A percentile compares a stretch with the other conserved stretches of the same genome.
These are phyloP conservation scores for Fusarium hostae DNA, from an alignment of 2,329 filamentous ascomycete genomes.

Conservation along the genomic window DNA sequence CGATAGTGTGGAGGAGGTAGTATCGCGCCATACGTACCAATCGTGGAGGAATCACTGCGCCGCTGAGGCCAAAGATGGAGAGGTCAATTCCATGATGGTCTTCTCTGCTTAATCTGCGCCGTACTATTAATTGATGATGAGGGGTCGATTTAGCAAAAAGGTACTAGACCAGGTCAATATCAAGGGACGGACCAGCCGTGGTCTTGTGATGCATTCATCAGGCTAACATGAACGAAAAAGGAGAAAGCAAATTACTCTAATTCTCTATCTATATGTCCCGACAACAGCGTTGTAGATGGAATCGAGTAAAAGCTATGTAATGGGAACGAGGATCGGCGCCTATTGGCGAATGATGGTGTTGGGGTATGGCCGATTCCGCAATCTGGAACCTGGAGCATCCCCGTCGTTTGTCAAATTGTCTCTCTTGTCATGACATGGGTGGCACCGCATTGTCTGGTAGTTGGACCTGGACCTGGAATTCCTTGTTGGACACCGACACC, in stretches of 20 bases:
- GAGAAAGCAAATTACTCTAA: slow-evolving; percentile 22
- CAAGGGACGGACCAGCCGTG: slow-evolving; percentile 41
- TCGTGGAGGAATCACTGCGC: slow-evolving; percentile 40
- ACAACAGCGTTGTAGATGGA: slow-evolving; percentile 38
- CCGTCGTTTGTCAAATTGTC: slow-evolving; percentile 11
- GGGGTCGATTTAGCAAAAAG: slow-evolving; percentile 41
- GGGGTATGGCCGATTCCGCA: slow-evolving; percentile 37
- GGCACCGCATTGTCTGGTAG: slow-evolving; percentile 21
- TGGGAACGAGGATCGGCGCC: slow-evolving; percentile 39
- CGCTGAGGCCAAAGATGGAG: slow-evolving; percentile 4
- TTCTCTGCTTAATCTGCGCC: slow-evolving; percentile 2
- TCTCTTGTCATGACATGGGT: slow-evolving; percentile 34
- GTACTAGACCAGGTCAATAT: slow-evolving; percentile 16
- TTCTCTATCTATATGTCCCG: slow-evolving; percentile 6
- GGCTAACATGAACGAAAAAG: slow-evolving; percentile 31
- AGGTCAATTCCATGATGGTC: not conserved
- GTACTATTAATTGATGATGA: slow-evolving; percentile 1
- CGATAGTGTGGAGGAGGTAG: slow-evolving; percentile 29
- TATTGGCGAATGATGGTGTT: slow-evolving; percentile 41
- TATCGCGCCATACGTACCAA: slow-evolving; percentile 42
- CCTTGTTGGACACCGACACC: slow-evolving; percentile 11
- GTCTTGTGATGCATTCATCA: slow-evolving; percentile 41
- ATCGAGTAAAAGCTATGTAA: slow-evolving; percentile 48
- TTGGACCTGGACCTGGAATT: not conserved
- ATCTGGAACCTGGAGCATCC: slow-evolving; percentile 30